Conservation (phyloP, 2,329 filamentous ascomycete species). For the Verruconis gallopava region DNA sequence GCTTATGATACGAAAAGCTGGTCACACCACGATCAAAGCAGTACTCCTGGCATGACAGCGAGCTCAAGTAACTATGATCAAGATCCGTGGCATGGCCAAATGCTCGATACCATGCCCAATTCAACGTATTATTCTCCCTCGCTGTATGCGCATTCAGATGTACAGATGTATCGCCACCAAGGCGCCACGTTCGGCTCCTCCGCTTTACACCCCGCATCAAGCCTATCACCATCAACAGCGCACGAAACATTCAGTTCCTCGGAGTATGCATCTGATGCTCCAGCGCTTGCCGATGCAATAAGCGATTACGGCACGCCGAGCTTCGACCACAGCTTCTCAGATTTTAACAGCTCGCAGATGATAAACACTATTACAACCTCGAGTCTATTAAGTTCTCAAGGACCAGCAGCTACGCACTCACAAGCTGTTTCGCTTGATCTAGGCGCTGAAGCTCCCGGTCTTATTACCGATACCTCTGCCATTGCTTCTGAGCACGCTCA, state of each 20-base stretch:
- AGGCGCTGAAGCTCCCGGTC: not conserved
- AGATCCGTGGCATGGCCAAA: not conserved
- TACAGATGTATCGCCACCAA: not conserved
- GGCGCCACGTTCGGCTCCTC: not conserved
- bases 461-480: not conserved
- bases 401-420: not conserved
- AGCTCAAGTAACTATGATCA: not conserved
- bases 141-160: not conserved
- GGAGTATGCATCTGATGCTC: not conserved
- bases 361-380: not conserved
- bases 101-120: not conserved
- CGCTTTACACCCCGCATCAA: not conserved
- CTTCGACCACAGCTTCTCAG: not conserved
- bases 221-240: not conserved
- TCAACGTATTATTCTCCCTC: not conserved
- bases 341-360: not conserved
- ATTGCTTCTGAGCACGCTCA: not conserved
- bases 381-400: constrained; percentile 1
- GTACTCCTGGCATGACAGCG: not conserved
- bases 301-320: not conserved
- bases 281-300: not conserved
- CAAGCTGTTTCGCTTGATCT: no score
- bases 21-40: not conserved
- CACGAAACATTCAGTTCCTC: not conserved
- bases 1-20: not conserved